phyloP scores from a whole-genome alignment of 768 basidiomycete species.

The Infundibulicybe gibba region DNA sequence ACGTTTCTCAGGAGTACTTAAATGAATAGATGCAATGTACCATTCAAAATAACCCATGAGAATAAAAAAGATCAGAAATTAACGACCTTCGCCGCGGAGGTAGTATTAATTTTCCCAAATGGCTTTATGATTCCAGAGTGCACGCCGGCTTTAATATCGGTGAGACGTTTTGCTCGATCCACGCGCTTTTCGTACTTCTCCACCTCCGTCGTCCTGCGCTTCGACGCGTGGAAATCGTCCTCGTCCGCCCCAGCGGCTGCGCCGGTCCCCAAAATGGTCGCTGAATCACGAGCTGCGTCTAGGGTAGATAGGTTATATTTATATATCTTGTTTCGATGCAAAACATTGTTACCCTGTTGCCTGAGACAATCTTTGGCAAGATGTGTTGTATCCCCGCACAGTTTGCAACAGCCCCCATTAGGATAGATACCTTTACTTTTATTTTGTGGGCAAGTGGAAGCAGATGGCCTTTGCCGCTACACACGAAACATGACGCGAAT shows the following conservation, averaged over 20 bases:
- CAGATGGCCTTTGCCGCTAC: slow-evolving; percentile 79
- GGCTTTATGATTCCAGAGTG: slow-evolving; percentile 36
- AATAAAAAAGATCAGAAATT: slow-evolving; percentile 28
- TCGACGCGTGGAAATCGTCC: slow-evolving; percentile 88
- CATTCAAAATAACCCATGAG: no score
- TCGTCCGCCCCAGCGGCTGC: slow-evolving; percentile 80
- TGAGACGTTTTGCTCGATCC: slow-evolving; percentile 34
- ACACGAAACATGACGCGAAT: slow-evolving; percentile 91
- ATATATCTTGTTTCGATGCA: background rate
- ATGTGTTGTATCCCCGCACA: slow-evolving; percentile 84
- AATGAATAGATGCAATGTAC: no score
- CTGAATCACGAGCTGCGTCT: slow-evolving; percentile 34
- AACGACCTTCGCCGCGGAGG: slow-evolving; percentile 37
- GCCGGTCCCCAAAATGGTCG: slow-evolving; percentile 38
- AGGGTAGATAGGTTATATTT: slow-evolving; percentile 7
- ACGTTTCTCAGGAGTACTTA: background rate
- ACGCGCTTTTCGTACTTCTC: slow-evolving; percentile 55
- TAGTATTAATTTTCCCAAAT: slow-evolving; percentile 18
- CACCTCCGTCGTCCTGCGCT: slow-evolving; percentile 57
- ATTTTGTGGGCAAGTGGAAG: slow-evolving; percentile 80
- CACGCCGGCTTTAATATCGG: slow-evolving; percentile 40
- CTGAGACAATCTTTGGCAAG: slow-evolving; percentile 82
- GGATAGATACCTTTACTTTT: slow-evolving; percentile 81
- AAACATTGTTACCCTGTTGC: slow-evolving; percentile 42
- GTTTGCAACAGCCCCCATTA: slow-evolving; percentile 86